These are phyloP conservation scores for Lodderomyces oxycetoniae DNA, from an alignment of 1,139 yeast genomes.

Conservation along the genomic window DNA sequence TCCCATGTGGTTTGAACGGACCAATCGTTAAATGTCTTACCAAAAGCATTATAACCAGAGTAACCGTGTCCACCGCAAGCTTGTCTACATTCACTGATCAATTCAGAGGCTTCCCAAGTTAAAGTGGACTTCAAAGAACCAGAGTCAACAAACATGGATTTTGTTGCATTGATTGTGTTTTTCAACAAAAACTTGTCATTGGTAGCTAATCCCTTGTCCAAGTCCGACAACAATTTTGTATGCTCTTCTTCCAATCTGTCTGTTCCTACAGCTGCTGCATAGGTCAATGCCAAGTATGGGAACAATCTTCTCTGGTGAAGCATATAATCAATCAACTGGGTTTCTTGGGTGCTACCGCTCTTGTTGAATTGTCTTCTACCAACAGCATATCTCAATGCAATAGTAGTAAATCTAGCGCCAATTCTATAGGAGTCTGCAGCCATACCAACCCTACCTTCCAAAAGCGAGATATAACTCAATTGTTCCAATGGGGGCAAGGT, in stretches of 20 bases:
- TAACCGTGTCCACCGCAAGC: constrained; percentile 98
- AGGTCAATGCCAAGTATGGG: constrained; percentile 77
- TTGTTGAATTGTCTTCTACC: constrained; percentile 81
- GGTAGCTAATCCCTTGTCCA: constrained; percentile 50
- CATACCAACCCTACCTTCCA: constrained; percentile 89
- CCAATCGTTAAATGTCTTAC: constrained; percentile 86
- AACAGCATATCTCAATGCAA: constrained; percentile 84
- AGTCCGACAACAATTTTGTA: constrained; percentile 45
- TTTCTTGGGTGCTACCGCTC: constrained; percentile 39
- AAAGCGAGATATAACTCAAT: constrained; percentile 77
- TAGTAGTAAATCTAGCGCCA: constrained; percentile 74
- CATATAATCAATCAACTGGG: constrained; percentile 74
- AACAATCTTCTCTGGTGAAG: constrained; percentile 82
- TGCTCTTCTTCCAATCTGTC: constrained; percentile 56
- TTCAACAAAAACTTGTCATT: constrained; percentile 40
- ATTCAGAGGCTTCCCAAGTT: constrained; percentile 78
- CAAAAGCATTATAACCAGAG: constrained; percentile 84
- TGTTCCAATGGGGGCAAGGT: constrained; percentile 78
- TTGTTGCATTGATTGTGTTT: constrained; percentile 57
- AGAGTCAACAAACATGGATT: constrained; percentile 76
- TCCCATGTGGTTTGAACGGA: constrained; percentile 98
- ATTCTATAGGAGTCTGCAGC: constrained; percentile 78
- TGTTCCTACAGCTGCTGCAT: constrained; percentile 73
- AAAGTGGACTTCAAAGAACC: constrained; percentile 87
- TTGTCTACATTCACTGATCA: constrained; percentile 87